Conservation (phyloP, 1,284 basidiomycete genomes). For the Ganoderma boninense region DNA sequence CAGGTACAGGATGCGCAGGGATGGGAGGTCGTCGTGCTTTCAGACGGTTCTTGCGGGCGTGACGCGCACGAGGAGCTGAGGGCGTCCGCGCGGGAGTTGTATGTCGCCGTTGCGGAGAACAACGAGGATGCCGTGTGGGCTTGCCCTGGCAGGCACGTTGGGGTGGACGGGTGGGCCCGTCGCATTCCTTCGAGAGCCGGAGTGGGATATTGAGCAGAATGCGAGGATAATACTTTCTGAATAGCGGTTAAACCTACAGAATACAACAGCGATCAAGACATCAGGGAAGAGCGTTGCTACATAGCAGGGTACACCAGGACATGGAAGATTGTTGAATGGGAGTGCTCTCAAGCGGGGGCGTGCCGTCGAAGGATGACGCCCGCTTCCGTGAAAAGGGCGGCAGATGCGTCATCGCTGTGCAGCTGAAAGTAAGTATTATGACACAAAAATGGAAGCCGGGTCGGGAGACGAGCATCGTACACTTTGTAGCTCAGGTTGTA, state of each 20-base stretch:
- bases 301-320: not conserved
- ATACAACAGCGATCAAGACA: not conserved
- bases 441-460: constrained; percentile 2
- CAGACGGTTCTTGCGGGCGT: constrained; percentile 75
- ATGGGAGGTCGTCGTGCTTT: constrained; percentile 86
- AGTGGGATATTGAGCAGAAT: constrained; percentile 72
- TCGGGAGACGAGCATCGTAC: constrained; percentile 53
- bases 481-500: constrained; percentile 97
- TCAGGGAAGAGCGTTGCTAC: not conserved
- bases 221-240: constrained; percentile 51
- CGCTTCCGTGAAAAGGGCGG: constrained; percentile 78
- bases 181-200: constrained; percentile 58
- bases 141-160: constrained; percentile 69
- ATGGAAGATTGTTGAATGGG: not conserved
- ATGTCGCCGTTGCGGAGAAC: constrained; percentile 60
- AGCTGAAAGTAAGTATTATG: constrained; percentile 10
- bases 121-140: constrained; percentile 88
- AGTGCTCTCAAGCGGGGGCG: constrained; percentile 38
- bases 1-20: constrained; percentile 72
- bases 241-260: constrained; percentile 1
- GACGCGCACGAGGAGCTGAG: constrained; percentile 80
- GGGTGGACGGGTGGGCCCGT: constrained; percentile 51
- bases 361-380: constrained; percentile 82
- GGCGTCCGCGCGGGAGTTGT: constrained; percentile 68
- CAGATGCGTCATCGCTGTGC: constrained; percentile 81